phyloP scores from a whole-genome alignment of 352 stramenopile species.

The Albugo laibachii region DNA sequence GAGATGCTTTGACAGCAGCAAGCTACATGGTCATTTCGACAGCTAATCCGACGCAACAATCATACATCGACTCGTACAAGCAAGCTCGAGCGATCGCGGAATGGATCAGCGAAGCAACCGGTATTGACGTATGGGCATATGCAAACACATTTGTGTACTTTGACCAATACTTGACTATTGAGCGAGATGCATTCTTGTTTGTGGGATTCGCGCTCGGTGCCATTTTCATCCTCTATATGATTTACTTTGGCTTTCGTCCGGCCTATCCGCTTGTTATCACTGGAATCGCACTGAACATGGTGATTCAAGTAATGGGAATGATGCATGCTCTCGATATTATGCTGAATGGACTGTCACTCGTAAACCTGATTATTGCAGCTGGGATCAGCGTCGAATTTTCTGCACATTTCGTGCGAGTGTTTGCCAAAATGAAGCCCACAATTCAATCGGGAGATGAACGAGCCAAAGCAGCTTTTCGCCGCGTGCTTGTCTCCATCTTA shows the following conservation, averaged over 20 bases:
- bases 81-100: constrained; percentile 31
- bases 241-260: constrained; percentile 22
- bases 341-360: constrained; percentile 11
- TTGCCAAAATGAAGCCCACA: constrained; percentile 1
- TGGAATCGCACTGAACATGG: constrained; percentile 26
- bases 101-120: constrained; percentile 44
- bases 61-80: constrained; percentile 34
- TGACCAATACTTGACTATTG: constrained; percentile 46
- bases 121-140: constrained; percentile 51
- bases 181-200: constrained; percentile 24
- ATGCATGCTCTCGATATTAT: constrained; percentile 41
- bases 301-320: constrained; percentile 26
- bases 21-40: constrained; percentile 47
- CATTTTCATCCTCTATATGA: constrained; percentile 29
- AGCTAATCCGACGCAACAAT: constrained; percentile 24
- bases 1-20: constrained; percentile 30
- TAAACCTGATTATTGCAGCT: constrained; percentile 10
- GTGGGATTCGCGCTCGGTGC: constrained; percentile 20
- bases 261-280: constrained; percentile 26
- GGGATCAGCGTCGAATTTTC: constrained; percentile 11
- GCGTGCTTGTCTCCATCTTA: constrained; percentile 19
- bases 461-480: constrained; percentile 17
- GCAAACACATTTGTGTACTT: constrained; percentile 38
- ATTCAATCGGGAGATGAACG: constrained; percentile 6
- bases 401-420: constrained; percentile 8